phyloP scores from a whole-genome alignment of 1,284 basidiomycete genomes.

The Mycena citricolor region DNA sequence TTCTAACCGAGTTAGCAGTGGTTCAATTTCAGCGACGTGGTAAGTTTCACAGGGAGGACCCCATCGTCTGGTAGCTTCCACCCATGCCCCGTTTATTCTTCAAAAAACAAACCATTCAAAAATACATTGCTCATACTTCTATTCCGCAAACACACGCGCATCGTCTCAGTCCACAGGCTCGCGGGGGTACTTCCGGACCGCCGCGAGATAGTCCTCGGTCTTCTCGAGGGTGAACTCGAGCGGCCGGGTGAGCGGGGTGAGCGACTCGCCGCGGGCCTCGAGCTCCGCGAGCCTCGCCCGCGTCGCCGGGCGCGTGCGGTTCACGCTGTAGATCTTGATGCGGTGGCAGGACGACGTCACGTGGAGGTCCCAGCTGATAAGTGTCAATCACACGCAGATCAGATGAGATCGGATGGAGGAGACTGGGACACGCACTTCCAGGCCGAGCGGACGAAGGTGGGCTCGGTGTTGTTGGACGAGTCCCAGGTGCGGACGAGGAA shows the following conservation, averaged over 20 bases:
- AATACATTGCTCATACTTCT: too few relatives aligned
- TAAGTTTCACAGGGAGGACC: too few relatives aligned
- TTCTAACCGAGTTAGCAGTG: too few relatives aligned
- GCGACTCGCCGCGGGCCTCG: conserved; percentile 37
- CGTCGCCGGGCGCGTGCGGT: conserved; percentile 43
- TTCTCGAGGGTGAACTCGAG: conserved; percentile 41
- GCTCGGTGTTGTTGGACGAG: conserved; percentile 57
- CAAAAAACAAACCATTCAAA: too few relatives aligned
- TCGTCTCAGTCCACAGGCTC: too few relatives aligned
- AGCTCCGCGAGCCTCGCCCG: conserved; percentile 41
- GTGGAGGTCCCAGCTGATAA: conserved; percentile 51
- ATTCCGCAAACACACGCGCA: too few relatives aligned
- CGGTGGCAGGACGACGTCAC: conserved; percentile 56
- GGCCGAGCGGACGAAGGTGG: conserved; percentile 53
- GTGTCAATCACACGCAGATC: conserved; percentile 5
- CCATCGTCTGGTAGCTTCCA: too few relatives aligned
- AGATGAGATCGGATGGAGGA: not conserved
- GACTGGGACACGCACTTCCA: conserved; percentile 45
- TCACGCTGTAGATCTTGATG: conserved; percentile 56
- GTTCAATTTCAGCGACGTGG: too few relatives aligned
- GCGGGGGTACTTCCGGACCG: conserved; percentile 36
- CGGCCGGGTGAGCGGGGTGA: conserved; percentile 43
- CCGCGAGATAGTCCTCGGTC: conserved; percentile 37
- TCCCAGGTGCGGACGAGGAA: conserved; percentile 62
- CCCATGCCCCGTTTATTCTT: too few relatives aligned